Base-by-base conservation (phyloP, 2,329 filamentous ascomycete species). In the Clarireedia homoeocarpa region DNA sequence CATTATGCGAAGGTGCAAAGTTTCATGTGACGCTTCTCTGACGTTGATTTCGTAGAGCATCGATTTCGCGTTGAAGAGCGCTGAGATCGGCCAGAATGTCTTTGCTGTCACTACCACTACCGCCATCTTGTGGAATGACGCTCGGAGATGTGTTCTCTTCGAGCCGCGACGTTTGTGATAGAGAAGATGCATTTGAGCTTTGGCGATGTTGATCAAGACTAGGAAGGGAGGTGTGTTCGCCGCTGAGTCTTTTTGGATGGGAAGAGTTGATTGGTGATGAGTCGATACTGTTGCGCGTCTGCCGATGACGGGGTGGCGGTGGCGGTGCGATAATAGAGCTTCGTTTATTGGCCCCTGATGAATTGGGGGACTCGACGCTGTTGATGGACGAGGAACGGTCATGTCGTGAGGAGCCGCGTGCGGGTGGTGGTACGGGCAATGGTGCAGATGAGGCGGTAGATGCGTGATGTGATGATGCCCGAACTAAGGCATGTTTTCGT, bases 51-150 rank as follows among this genome's bases (percentile, higher is more conserved):
- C 80, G 74, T 46, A 86, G 66, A 4, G 81, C 86, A 71, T 92
- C 87, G 40, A 92, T 87, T 66, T 92, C 88, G 66, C 80, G 79
- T 71, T 89, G 87, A 60, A 92, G 71, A 23, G 83, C 83, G 48
- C 82, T 80, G 55, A 92, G 71, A 67, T 91, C 86, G 1, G 86
- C 86, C 62, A 92, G 70, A 58, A 91, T 89, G 65, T 88, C 17
- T 39, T 27, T 81, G 44, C 71, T 70, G 1, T 74, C 71, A 52
- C 72, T 71, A 9, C 72, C 73, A 61, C 56, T 74, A 23, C 24
- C 42, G 20, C 20, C 42, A 45, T 14, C 14, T 5, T 24, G n/a
- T 12, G 30, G 30, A 67, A 66, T 74, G 12, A 40, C 9, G 20
- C 24, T 44, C 6, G 23, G 24, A 30, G 14, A 14, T 10, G 5